Base-by-base conservation (phyloP, 345 rosid genomes). In the Brassica incana region DNA sequence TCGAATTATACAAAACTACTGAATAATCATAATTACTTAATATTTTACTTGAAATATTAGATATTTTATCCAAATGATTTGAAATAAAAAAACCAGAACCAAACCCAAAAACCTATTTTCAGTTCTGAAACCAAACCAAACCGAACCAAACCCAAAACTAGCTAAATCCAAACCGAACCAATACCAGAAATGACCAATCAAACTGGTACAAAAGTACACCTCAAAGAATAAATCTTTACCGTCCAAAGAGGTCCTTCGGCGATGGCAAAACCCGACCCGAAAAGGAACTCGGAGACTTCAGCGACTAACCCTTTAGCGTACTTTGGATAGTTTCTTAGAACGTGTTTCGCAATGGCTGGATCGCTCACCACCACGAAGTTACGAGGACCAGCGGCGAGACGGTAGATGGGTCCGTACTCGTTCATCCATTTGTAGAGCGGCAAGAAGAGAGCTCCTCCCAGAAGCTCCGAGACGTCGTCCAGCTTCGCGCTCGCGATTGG, bases 381-480 rank as follows among this genome's bases (percentile, higher is more conserved):
- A 61, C 95, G 82, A 1, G 97, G 97, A 15, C 97, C 99, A 27
- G 97, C 92, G 14, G 99, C 97, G 58, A 95, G 92, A 10, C 99
- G 87, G 77, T 95, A 95, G 75, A 95, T 85, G 69, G 97, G 97
- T 20, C 99, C 97, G 74, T 86, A 88, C 83, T 88, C 84, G 12
- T 85, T 90, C 99, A 95, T 95, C 99, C 95, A 92, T 82, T 92
- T 92, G 78, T 89, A 92, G 29, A 95, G 84, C 4, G 99, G 99
- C 61, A 95, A 85, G 82, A 95, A 95, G 64, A 92, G 84, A 29
- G 97, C 97, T n/a, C 99, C 99, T 2, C 99, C 99, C 2, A 95
- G 89, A 38, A 92, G 99, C 3, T 95, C 99, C 2, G 91, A 80
- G 67, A 92, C 97, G 78, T 95, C 99, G 18, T 91, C 99, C 1